Evolutionary conservation across 2,329 filamentous ascomycete species (phyloP).

Genomic region (Lecanoromycetidae sp.): DNA sequence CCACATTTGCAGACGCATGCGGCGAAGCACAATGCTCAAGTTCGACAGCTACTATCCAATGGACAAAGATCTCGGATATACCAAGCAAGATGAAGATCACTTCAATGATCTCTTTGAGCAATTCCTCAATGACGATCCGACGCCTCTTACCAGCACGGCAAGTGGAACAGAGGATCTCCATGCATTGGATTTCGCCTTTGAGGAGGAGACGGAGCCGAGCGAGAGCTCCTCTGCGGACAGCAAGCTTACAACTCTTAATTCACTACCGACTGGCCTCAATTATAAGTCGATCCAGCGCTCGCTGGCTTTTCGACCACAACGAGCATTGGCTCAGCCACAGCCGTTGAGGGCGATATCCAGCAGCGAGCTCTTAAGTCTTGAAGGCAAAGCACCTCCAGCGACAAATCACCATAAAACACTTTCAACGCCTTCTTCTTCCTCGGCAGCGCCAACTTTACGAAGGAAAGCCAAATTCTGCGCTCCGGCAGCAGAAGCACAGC

Average conservation of each 20-base stretch:
- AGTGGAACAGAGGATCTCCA: slow-evolving; percentile 38
- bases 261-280: neutral
- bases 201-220: slow-evolving; percentile 38
- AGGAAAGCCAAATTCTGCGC: slow-evolving; percentile 28
- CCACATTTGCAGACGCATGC: slow-evolving; percentile 1
- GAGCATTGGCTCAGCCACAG: neutral
- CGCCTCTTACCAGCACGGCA: slow-evolving; percentile 35
- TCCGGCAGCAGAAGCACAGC: slow-evolving; percentile 28
- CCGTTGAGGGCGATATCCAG: slow-evolving; percentile 10
- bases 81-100: slow-evolving; percentile 39
- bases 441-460: slow-evolving; percentile 23
- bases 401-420: slow-evolving; percentile 21
- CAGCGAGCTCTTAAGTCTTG: slow-evolving; percentile 24
- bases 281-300: neutral
- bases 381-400: slow-evolving; percentile 21
- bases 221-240: slow-evolving; percentile 35
- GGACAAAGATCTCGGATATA: slow-evolving; percentile 42
- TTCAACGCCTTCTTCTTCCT: slow-evolving; percentile 28
- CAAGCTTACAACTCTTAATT: slow-evolving; percentile 19
- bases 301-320: slow-evolving; percentile 6
- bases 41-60: slow-evolving; percentile 31
- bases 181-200: slow-evolving; percentile 41
- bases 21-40: slow-evolving; percentile 20
- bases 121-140: slow-evolving; percentile 47
- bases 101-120: slow-evolving; percentile 52